Evolutionary conservation across 768 basidiomycete genomes (phyloP).

Genomic region (Mycena albidolilacea): DNA sequence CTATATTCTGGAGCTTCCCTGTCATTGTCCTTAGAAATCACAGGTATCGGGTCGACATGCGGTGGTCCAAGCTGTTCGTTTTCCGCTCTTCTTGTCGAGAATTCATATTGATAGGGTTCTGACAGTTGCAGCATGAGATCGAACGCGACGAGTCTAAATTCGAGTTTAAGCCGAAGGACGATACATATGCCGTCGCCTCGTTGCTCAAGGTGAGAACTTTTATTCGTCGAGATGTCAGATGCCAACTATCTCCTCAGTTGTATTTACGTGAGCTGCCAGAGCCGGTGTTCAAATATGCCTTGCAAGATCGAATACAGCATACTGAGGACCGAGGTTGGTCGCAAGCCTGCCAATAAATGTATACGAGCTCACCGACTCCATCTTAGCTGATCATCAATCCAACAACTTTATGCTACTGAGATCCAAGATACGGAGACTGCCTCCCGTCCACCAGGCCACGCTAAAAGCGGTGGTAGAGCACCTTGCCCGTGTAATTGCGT

Average conservation of each 20-base stretch:
- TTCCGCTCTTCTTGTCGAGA: conserved; percentile 11
- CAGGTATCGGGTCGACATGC: conserved; percentile 91
- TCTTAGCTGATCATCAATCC: conserved; percentile 76
- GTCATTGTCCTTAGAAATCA: conserved; percentile 18
- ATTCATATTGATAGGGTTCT: conserved; percentile 2
- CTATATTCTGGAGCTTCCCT: conserved; percentile 14
- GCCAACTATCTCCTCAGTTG: conserved; percentile 57
- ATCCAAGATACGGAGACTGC: conserved; percentile 89
- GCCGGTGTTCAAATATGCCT: conserved; percentile 86
- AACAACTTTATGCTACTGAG: conserved; percentile 84
- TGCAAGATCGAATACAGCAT: conserved; percentile 87
- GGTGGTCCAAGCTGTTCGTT: conserved; percentile 81
- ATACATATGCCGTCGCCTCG: conserved; percentile 87
- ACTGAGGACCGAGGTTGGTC: conserved; percentile 80
- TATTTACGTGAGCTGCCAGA: conserved; percentile 93
- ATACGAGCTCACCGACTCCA: background rate
- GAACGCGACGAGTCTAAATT: conserved; percentile 88
- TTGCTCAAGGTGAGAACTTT: conserved; percentile 79
- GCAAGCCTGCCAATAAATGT: conserved; percentile 8
- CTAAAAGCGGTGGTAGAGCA: conserved; percentile 88
- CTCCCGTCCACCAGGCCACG: conserved; percentile 88
- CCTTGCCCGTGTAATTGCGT: conserved; percentile 77
- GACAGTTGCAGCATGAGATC: conserved; percentile 86
- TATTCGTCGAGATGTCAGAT: conserved; percentile 13
- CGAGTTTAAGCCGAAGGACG: conserved; percentile 81